These are phyloP conservation scores for Brassica balearica DNA, from an alignment of 441 rosid species.

Conservation along the genomic window DNA sequence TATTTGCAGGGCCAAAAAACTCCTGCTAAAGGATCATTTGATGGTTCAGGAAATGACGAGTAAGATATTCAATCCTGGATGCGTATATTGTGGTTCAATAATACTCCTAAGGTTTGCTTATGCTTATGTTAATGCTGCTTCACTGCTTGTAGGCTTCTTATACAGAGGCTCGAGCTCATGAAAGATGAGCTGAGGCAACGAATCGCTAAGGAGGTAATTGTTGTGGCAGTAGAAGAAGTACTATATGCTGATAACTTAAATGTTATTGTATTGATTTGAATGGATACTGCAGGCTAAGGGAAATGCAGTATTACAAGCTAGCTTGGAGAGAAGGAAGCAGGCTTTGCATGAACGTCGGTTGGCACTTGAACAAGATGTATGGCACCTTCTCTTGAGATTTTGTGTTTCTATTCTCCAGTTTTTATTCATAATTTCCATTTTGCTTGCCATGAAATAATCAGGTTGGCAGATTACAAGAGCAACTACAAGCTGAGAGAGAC, in stretches of 20 bases:
- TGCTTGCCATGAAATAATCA: slow-evolving; percentile 43
- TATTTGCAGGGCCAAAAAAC: slow-evolving; percentile 61
- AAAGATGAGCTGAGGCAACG: slow-evolving; percentile 93
- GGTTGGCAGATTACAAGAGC: slow-evolving; percentile 98
- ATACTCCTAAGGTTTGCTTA: slow-evolving; percentile 9
- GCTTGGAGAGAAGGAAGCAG: slow-evolving; percentile 98
- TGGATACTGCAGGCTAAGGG: slow-evolving; percentile 77
- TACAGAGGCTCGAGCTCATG: slow-evolving; percentile 93
- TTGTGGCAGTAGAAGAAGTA: slow-evolving; percentile 32
- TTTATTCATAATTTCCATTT: slow-evolving; percentile 10
- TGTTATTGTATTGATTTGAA: slow-evolving; percentile 38
- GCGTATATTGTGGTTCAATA: background rate
- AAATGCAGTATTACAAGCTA: slow-evolving; percentile 95
- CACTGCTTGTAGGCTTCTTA: slow-evolving; percentile 75
- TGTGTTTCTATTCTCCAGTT: slow-evolving; percentile 10
- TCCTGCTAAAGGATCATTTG: slow-evolving; percentile 79
- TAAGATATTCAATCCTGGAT: slow-evolving; percentile 48
- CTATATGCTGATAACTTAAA: slow-evolving; percentile 28
- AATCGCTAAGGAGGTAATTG: slow-evolving; percentile 93
- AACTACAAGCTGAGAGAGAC: slow-evolving; percentile 98
- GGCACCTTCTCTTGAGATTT: slow-evolving; percentile 36
- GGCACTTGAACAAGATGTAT: slow-evolving; percentile 99
- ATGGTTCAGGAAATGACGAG: slow-evolving; percentile 98
- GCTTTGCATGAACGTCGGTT: slow-evolving; percentile 97
- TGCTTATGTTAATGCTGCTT: slow-evolving; percentile 25